Conservation (phyloP, 257 asterid genomes). For the Fraxinus excelsior region DNA sequence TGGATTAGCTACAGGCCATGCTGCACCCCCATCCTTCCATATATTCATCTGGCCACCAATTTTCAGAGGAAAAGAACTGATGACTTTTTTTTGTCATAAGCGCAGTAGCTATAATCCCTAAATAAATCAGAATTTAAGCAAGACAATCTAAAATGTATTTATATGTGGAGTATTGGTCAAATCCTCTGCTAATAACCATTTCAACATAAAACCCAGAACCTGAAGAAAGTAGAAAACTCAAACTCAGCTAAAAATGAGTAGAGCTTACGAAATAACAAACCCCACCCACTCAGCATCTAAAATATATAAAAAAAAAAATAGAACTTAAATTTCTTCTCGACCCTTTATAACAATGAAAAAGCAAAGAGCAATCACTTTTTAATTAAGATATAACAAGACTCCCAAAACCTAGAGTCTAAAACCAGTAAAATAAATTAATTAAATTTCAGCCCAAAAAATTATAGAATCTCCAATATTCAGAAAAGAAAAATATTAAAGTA, state of each 20-base stretch:
- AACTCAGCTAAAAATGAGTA: neutral
- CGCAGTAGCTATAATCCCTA: constrained; percentile 7
- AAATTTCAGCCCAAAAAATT: neutral
- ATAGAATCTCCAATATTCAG: neutral
- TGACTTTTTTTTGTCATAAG: neutral
- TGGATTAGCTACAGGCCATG: constrained; percentile 97
- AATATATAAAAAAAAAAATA: neutral
- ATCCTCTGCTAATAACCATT: neutral
- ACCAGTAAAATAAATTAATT: neutral
- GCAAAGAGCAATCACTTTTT: neutral
- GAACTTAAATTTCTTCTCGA: neutral
- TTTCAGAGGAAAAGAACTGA: constrained; percentile 11
- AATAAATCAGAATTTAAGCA: constrained; percentile 14
- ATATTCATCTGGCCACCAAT: constrained; percentile 61
- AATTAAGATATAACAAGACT: neutral
- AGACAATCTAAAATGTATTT: neutral
- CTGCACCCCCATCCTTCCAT: constrained; percentile 68
- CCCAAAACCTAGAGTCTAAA: neutral
- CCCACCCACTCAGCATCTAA: neutral
- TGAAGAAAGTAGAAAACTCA: constrained; percentile 3
- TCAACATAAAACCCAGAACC: constrained; percentile 6
- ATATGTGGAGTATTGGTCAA: neutral
- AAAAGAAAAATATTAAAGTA: neutral
- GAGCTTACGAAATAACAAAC: neutral
- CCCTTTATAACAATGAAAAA: neutral